Percentiles rank a stretch among this genome's conserved stretches.
These are phyloP conservation scores for Lanmaoa rubissima DNA, from an alignment of 768 basidiomycete species.

Conservation along the genomic window DNA sequence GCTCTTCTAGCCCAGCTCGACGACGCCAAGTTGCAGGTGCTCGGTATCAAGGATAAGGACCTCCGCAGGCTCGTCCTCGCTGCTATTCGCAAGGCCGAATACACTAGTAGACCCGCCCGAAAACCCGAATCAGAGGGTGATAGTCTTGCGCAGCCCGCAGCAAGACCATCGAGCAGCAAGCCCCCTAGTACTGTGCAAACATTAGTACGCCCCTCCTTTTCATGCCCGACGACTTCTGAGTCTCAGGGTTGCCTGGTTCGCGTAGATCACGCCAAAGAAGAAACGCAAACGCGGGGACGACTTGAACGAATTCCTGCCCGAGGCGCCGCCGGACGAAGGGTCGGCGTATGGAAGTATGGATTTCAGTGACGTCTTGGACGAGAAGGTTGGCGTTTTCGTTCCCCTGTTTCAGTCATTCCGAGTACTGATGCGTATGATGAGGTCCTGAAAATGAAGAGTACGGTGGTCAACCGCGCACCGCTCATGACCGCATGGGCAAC, in stretches of 20 bases:
- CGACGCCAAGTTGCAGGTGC: slow-evolving; percentile 53
- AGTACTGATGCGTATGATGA: slow-evolving; percentile 28
- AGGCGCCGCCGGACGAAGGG: slow-evolving; percentile 48
- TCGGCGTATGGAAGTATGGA: slow-evolving; percentile 54
- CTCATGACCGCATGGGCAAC: slow-evolving; percentile 94
- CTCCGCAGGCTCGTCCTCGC: slow-evolving; percentile 56
- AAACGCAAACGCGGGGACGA: slow-evolving; percentile 44
- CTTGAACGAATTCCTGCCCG: slow-evolving; percentile 59
- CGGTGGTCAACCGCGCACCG: slow-evolving; percentile 87
- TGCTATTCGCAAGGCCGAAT: slow-evolving; percentile 66
- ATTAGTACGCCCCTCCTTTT: slow-evolving; percentile 26
- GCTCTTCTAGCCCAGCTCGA: slow-evolving; percentile 55
- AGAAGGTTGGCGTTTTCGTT: slow-evolving; percentile 47
- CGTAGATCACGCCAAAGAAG: slow-evolving; percentile 50
- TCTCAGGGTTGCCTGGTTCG: slow-evolving; percentile 1
- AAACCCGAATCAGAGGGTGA: slow-evolving; percentile 17
- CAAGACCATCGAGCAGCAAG: slow-evolving; percentile 12
- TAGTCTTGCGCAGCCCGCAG: neutral
- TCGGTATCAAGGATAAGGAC: slow-evolving; percentile 64
- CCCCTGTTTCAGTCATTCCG: neutral
- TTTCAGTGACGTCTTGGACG: slow-evolving; percentile 72
- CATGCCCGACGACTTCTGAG: neutral
- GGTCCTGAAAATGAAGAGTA: slow-evolving; percentile 58
- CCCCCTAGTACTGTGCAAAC: slow-evolving; percentile 26
- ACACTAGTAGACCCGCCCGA: slow-evolving; percentile 29